Evolutionary conservation across 495 filamentous ascomycete genomes (phyloP).

Genomic region (Wilcoxina mikolae): DNA sequence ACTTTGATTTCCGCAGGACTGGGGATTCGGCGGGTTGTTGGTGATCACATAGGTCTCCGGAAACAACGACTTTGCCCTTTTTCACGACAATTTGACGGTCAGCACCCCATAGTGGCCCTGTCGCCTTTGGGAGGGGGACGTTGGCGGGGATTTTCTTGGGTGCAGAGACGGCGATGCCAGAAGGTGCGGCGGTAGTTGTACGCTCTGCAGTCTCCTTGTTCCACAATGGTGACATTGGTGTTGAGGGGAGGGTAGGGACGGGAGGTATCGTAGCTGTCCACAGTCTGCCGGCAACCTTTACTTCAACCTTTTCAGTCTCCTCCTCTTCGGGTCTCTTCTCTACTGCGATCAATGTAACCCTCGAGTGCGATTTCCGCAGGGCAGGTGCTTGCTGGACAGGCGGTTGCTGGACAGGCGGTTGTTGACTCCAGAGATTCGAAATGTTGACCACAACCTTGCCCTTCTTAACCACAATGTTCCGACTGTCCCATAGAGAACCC

Average conservation of each 20-base stretch:
- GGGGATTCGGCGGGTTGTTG: too few relatives aligned
- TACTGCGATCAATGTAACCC: neutral
- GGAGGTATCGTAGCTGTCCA: neutral
- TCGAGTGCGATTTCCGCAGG: neutral
- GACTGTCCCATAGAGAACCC: neutral
- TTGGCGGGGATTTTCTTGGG: neutral
- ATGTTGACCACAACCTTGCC: neutral
- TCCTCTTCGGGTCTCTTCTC: neutral
- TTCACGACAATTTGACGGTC: neutral
- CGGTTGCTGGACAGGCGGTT: too few relatives aligned
- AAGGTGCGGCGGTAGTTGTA: neutral
- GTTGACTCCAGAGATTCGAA: too few relatives aligned
- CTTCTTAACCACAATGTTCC: slow-evolving; percentile 1
- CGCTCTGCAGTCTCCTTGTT: neutral
- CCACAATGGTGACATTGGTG: neutral
- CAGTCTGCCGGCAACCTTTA: neutral
- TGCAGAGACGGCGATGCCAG: neutral
- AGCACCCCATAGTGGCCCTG: neutral
- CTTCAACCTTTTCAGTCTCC: neutral
- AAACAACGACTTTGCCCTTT: neutral
- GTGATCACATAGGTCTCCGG: neutral
- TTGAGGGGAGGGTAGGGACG: neutral
- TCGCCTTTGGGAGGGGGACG: neutral
- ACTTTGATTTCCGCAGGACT: too few relatives aligned
- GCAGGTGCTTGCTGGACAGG: neutral